These are phyloP conservation scores for Neurospora sp. DNA, from an alignment of 495 filamentous ascomycete genomes.

Conservation along the genomic window DNA sequence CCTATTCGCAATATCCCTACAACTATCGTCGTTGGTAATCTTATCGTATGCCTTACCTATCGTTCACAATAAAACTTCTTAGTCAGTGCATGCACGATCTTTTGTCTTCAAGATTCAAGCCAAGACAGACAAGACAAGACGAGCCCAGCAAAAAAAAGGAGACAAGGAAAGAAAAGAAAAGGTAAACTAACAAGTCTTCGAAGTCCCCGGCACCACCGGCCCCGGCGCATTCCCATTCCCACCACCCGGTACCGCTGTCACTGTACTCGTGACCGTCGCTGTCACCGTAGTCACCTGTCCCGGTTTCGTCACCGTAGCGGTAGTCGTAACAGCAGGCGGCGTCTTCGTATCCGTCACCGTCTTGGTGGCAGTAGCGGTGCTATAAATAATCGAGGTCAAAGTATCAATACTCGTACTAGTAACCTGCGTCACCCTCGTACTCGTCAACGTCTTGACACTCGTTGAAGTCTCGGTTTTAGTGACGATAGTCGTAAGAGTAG, in stretches of 20 bases:
- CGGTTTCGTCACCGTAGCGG: not conserved
- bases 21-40: conserved; percentile 3
- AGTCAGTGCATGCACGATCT: not conserved
- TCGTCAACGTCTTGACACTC: not conserved
- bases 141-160: not conserved
- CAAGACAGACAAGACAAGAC: not conserved
- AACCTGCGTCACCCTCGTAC: not conserved
- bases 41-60: conserved; percentile 8
- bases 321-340: not conserved
- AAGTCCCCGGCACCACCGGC: conserved; percentile 13
- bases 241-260: not conserved
- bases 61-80: too few relatives aligned
- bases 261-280: not conserved
- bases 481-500: not conserved
- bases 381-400: not conserved
- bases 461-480: not conserved
- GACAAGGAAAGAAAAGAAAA: not conserved
- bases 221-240: not conserved
- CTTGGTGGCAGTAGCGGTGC: not conserved
- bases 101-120: too few relatives aligned
- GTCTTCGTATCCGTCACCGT: not conserved
- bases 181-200: conserved; percentile 13
- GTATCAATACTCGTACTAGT: not conserved
- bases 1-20: conserved; percentile 7
- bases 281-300: not conserved